These are phyloP conservation scores for Hymenoscyphus fraxineus DNA, from an alignment of 2,329 filamentous ascomycete species.

Conservation along the genomic window DNA sequence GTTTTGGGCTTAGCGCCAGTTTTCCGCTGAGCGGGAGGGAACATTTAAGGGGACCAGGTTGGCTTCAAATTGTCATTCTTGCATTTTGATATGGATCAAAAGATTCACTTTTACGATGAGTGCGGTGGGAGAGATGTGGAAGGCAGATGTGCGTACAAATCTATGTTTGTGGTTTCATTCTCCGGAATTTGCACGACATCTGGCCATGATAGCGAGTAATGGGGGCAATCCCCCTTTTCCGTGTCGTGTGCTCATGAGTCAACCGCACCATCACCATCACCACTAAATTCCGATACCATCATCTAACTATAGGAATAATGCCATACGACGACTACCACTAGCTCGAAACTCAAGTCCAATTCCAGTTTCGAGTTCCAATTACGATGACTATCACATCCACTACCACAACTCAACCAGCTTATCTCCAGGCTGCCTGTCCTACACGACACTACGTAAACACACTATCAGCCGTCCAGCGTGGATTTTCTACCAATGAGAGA, in stretches of 20 bases:
- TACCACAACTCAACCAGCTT: too few species aligned
- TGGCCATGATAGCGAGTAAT: background rate
- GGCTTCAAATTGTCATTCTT: background rate
- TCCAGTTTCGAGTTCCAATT: too few species aligned
- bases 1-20: background rate
- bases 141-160: constrained; percentile 1
- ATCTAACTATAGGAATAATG: background rate
- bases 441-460: too few species aligned
- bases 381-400: too few species aligned
- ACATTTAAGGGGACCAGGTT: too few species aligned
- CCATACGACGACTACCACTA: background rate
- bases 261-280: background rate
- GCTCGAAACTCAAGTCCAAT: too few species aligned
- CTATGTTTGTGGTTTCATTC: background rate
- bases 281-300: background rate
- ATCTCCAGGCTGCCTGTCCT: too few species aligned
- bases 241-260: background rate
- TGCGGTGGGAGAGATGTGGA: background rate
- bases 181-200: background rate
- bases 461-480: too few species aligned
- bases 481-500: too few species aligned
- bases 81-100: background rate
- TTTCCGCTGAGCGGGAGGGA: background rate
- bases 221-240: background rate
- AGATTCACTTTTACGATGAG: background rate